These are phyloP conservation scores for Diospyros kaki DNA, from an alignment of 148 eudicot genomes.

Conservation along the genomic window DNA sequence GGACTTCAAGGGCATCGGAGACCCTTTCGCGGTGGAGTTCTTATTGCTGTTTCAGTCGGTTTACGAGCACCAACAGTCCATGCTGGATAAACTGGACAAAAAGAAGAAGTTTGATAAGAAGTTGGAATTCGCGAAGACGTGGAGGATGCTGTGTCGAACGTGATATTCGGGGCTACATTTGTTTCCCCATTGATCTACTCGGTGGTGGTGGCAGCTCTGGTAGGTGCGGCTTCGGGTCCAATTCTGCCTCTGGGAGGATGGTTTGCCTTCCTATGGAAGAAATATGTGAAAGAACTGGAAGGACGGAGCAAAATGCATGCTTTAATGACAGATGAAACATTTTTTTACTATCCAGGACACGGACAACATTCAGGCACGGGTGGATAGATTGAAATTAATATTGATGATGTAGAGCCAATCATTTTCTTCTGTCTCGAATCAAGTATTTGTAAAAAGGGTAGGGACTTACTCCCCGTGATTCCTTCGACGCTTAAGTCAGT, in stretches of 20 bases:
- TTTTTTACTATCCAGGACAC: slow-evolving; percentile 53
- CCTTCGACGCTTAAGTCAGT: no score
- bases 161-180: slow-evolving; percentile 58
- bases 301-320: slow-evolving; percentile 44
- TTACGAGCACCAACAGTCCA: slow-evolving; percentile 41
- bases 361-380: slow-evolving; percentile 48
- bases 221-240: slow-evolving; percentile 65
- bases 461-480: no score
- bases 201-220: slow-evolving; percentile 85
- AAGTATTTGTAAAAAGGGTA: no score
- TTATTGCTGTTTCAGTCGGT: slow-evolving; percentile 41
- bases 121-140: slow-evolving; percentile 35
- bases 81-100: slow-evolving; percentile 55
- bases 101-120: slow-evolving; percentile 64
- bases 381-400: slow-evolving; percentile 48
- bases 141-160: slow-evolving; percentile 59
- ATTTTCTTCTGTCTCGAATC: no score
- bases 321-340: slow-evolving; percentile 50
- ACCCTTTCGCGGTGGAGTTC: slow-evolving; percentile 65
- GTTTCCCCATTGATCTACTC: slow-evolving; percentile 66
- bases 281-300: slow-evolving; percentile 52
- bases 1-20: slow-evolving; percentile 45
- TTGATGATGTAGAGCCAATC: no score
- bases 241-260: no score
- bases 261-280: slow-evolving; percentile 32